Evolutionary conservation across 106 monocot genomes (phyloP).

Genomic region (Acorus gramineus): DNA sequence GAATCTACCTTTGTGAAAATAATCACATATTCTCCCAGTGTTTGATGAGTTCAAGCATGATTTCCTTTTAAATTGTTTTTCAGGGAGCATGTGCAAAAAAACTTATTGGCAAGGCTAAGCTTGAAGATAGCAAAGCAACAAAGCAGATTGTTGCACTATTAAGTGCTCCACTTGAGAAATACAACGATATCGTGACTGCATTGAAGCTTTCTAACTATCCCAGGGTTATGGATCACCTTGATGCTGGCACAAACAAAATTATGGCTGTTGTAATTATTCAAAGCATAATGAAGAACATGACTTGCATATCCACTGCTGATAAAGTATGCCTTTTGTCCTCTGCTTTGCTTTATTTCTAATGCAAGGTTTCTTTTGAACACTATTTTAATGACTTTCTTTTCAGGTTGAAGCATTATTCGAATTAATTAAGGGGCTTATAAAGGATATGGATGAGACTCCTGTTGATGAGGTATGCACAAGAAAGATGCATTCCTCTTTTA

Average conservation of each 20-base stretch:
- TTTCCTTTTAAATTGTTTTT: not conserved
- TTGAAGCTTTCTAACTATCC: conserved; percentile 96
- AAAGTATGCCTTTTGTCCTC: conserved; percentile 46
- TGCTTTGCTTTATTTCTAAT: not conserved
- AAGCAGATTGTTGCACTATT: conserved; percentile 97
- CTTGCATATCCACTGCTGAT: conserved; percentile 74
- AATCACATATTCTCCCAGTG: no score
- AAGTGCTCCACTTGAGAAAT: conserved; percentile 96
- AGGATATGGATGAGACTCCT: conserved; percentile 59
- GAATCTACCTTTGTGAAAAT: no score
- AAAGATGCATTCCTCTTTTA: no score
- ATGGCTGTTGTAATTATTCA: conserved; percentile 99
- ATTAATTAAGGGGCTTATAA: conserved; percentile 93
- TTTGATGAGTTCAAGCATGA: no score
- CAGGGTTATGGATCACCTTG: conserved; percentile 91
- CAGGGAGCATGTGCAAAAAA: conserved; percentile 95
- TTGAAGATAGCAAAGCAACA: conserved; percentile 81
- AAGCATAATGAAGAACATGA: conserved; percentile 96
- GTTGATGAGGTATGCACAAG: conserved; percentile 59
- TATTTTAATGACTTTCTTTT: conserved; percentile 1
- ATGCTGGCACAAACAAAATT: conserved; percentile 82
- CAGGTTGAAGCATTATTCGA: conserved; percentile 96
- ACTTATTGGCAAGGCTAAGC: conserved; percentile 84
- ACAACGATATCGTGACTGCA: conserved; percentile 90
- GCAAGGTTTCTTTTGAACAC: not conserved